Evolutionary conservation across 108 stramenopile species (phyloP).

Genomic region (Pseudonitzschia multiseries): DNA sequence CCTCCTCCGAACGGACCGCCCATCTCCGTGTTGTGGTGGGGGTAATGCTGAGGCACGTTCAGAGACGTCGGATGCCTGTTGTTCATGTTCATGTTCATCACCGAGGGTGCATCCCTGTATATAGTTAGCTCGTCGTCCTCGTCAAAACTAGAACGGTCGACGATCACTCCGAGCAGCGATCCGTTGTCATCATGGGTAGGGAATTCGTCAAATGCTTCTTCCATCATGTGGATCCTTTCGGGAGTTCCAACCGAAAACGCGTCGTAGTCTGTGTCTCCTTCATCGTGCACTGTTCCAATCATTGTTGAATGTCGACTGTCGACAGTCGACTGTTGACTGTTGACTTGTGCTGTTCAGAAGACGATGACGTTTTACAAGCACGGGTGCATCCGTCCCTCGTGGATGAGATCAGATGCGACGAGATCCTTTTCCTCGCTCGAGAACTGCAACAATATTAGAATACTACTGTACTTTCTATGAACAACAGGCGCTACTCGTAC

Average conservation of each 20-base stretch:
- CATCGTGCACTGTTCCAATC: not conserved
- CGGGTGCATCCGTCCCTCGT: too few relatives aligned
- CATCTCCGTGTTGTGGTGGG: constrained; percentile 20
- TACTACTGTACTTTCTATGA: too few relatives aligned
- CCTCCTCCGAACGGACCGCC: constrained; percentile 14
- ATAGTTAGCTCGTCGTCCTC: constrained; percentile 30
- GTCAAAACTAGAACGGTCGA: constrained; percentile 42
- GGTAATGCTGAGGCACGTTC: constrained; percentile 28
- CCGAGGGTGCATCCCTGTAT: not conserved
- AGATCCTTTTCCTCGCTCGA: too few relatives aligned
- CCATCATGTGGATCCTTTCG: not conserved
- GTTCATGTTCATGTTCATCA: not conserved
- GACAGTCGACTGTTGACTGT: too few relatives aligned
- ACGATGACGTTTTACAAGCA: too few relatives aligned
- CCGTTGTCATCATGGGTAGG: constrained; percentile 6
- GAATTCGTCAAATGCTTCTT: constrained; percentile 10
- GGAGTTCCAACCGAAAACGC: not conserved
- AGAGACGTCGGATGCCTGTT: not conserved
- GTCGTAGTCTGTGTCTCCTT: constrained; percentile 13
- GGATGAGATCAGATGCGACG: too few relatives aligned
- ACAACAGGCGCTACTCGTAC: too few relatives aligned
- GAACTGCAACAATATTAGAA: too few relatives aligned
- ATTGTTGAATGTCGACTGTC: not conserved
- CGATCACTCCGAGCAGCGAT: constrained; percentile 35
- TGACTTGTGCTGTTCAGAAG: too few relatives aligned